Evolutionary conservation across 1,284 basidiomycete genomes (phyloP), one percentile per base, ranked within the genome.

Genomic region (Pseudozyma pruni): DNA sequence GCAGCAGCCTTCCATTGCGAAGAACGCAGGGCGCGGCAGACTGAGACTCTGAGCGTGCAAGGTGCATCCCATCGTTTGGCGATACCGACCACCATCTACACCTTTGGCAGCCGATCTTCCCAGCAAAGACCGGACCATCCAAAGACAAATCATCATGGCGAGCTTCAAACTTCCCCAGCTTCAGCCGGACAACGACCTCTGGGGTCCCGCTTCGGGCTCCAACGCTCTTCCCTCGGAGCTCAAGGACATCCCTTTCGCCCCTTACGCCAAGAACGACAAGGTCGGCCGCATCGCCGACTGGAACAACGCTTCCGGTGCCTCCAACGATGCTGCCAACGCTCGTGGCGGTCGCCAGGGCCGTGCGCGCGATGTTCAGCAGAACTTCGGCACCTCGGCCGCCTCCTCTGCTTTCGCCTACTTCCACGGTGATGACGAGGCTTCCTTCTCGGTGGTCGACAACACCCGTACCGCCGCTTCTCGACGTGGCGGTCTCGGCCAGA

Each of bases 251-350:
- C 80, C 80, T 27, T 98, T 97, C 82, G 93, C 94, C 2, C 94
- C 94, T 5, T 98, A 93, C 86, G 93, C 93, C 84, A 98, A 98
- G 88, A 90, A 92, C 54, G 95, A 98, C 87, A 98, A 97, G 84
- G 89, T 98, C 63, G 93, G 93, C 55, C 91, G 94, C 62, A 93
- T 98, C 81, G 95, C 95, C 58, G 95, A 98, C 86, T 98, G 95
- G 94, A 95, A 84, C 77, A 90, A 54, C 88, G 89, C 53, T 85
- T 80, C 83, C 57, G 78, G 70, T n/a, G 79, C 81, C 20, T 80
- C 84, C 51, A 84, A 76, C 35, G 90, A 90, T 63, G 63, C 56
- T 35, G 50, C 37, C 34, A 66, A 59, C 46, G 62, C 52, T 19
- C 58, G 69, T 20, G 75, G 72, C 19, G 69, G 64, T 38, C 69